phyloP scores from a whole-genome alignment of 2,329 filamentous ascomycete genomes.

The Pseudocercospora cruenta region DNA sequence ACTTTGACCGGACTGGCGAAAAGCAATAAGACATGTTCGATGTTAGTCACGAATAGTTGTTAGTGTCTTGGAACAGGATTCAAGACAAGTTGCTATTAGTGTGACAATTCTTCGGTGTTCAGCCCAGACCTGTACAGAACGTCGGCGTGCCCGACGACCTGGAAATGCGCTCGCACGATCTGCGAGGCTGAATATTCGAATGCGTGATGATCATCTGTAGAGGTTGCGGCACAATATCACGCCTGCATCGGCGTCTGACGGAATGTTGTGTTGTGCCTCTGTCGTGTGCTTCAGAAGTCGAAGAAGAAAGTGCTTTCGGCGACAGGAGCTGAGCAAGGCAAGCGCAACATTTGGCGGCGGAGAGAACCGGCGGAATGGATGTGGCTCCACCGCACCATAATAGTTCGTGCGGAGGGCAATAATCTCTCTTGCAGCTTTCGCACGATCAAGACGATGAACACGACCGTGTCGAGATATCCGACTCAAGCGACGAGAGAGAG shows the following conservation, averaged over 20 bases:
- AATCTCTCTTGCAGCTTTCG: neutral
- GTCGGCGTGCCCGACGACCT: neutral
- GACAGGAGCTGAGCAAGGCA: neutral
- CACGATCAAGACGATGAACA: neutral
- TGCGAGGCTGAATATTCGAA: neutral
- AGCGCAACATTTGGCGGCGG: neutral
- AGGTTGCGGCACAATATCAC: neutral
- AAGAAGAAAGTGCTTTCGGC: too few species aligned
- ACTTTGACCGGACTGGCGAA: neutral
- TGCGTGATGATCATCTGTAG: neutral
- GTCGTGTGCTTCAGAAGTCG: too few species aligned
- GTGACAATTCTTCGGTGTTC: neutral
- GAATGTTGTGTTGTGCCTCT: too few species aligned
- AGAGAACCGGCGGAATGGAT: neutral
- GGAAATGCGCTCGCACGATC: neutral
- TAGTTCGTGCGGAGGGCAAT: neutral
- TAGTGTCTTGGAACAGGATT: conserved; percentile 43
- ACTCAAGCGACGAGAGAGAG: too few species aligned
- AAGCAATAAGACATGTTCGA: neutral
- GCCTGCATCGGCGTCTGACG: too few species aligned
- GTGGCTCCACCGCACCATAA: neutral
- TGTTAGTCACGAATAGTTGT: neutral
- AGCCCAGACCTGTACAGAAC: neutral
- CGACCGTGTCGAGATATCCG: too few species aligned
- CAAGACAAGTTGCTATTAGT: conserved; percentile 1